These are phyloP conservation scores for Sequoia sempervirens DNA, from an alignment of 75 land plant genomes.

Conservation along the genomic window DNA sequence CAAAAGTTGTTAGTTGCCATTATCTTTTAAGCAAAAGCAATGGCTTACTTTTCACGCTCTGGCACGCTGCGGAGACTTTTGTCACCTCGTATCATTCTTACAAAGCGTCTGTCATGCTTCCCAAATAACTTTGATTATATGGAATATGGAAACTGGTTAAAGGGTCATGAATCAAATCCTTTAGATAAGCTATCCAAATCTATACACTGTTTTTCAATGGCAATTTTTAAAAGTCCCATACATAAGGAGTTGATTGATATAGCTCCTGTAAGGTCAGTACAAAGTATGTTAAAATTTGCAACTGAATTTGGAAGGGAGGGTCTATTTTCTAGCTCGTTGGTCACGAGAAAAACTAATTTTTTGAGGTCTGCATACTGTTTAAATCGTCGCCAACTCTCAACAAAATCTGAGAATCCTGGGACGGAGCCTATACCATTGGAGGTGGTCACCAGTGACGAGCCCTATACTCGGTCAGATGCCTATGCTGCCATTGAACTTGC, in stretches of 20 bases:
- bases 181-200: background rate
- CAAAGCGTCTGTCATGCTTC: background rate
- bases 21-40: background rate
- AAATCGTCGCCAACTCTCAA: background rate
- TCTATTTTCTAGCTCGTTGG: background rate
- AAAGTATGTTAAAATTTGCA: background rate
- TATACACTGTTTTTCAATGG: background rate
- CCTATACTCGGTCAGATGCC: constrained; percentile 27
- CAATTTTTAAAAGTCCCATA: background rate
- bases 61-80: background rate
- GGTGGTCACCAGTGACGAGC: background rate
- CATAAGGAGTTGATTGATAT: background rate
- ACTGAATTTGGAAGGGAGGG: background rate
- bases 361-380: background rate
- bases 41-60: background rate
- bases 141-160: background rate
- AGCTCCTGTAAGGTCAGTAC: background rate
- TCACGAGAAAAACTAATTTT: background rate
- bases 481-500: constrained; percentile 72
- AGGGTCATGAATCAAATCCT: background rate
- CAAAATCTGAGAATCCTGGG: constrained; percentile 4
- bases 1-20: background rate
- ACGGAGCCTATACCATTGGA: background rate
- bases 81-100: background rate
- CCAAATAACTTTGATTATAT: background rate